Percentiles rank a stretch among this genome's conserved stretches.
Evolutionary conservation across 352 stramenopile species (phyloP).

Genomic region (Phytophthora crassamura): DNA sequence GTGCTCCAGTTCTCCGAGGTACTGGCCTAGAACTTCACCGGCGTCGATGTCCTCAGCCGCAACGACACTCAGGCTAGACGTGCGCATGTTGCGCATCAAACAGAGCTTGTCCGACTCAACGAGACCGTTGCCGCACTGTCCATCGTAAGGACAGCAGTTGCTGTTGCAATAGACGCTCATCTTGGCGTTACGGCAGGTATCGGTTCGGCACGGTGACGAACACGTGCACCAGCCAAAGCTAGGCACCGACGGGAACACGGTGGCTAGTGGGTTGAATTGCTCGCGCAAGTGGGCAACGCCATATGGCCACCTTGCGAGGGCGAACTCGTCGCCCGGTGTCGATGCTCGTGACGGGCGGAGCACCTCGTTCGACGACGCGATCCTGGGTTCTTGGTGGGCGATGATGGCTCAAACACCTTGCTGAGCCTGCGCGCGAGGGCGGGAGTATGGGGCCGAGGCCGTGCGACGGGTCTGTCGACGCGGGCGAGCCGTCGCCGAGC

Average conservation of each 20-base stretch:
- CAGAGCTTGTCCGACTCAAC: neutral
- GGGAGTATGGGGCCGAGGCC: too few relatives aligned
- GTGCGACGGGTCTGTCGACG: too few relatives aligned
- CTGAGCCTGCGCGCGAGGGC: too few relatives aligned
- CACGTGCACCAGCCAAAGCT: slow-evolving; percentile 13
- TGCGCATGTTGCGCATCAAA: neutral
- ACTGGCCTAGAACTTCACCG: slow-evolving; percentile 4
- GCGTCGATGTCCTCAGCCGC: neutral
- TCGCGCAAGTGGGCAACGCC: neutral
- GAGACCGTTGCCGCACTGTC: slow-evolving; percentile 6
- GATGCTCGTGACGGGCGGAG: too few relatives aligned
- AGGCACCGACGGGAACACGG: neutral
- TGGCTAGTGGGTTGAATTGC: neutral
- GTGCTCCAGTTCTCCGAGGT: slow-evolving; percentile 16
- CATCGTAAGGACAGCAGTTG: slow-evolving; percentile 3
- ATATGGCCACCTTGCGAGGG: neutral
- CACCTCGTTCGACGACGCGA: too few relatives aligned
- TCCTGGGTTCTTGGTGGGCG: too few relatives aligned
- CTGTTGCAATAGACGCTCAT: slow-evolving; percentile 6
- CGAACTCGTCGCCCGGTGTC: neutral
- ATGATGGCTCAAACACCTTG: too few relatives aligned
- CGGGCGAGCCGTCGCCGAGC: too few relatives aligned
- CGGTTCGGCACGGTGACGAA: neutral
- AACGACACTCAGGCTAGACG: neutral
- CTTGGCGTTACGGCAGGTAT: neutral